phyloP scores from a whole-genome alignment of 345 rosid species.

The Pelargonium nanum region DNA sequence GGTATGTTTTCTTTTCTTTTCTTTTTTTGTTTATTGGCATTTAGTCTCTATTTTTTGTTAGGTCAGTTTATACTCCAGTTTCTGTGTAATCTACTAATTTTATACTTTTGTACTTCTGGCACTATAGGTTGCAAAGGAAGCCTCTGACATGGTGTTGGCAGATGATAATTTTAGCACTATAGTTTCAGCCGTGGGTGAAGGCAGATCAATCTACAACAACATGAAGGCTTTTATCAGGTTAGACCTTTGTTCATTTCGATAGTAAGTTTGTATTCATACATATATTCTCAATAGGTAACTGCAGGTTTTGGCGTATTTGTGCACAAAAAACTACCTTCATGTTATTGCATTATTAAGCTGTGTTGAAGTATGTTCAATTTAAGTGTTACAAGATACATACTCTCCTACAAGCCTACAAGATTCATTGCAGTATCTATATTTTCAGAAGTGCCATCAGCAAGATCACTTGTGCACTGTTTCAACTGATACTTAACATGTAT shows the following conservation, averaged over 20 bases:
- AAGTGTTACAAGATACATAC: too few species aligned
- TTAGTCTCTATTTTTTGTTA: neutral
- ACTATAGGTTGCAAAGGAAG: slow-evolving; percentile 91
- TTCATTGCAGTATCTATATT: too few species aligned
- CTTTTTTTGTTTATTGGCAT: neutral
- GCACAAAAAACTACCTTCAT: too few species aligned
- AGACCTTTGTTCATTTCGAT: neutral
- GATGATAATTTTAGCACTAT: slow-evolving; percentile 97
- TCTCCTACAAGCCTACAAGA: too few species aligned
- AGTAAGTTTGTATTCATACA: neutral
- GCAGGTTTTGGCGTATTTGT: too few species aligned
- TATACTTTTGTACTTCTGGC: neutral
- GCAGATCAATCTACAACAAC: slow-evolving; percentile 84
- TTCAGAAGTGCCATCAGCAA: neutral
- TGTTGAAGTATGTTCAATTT: too few species aligned
- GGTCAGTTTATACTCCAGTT: neutral
- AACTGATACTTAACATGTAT: neutral
- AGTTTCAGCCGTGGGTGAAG: slow-evolving; percentile 96
- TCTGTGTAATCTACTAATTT: neutral
- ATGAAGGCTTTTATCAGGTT: slow-evolving; percentile 99
- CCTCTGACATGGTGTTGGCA: slow-evolving; percentile 95
- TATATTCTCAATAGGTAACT: too few species aligned
- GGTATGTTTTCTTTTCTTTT: slow-evolving; percentile 25
- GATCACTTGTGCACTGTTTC: neutral
- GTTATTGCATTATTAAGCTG: too few species aligned